Conservation (phyloP, 345 rosid genomes). For the Abelmoschus esculentus region DNA sequence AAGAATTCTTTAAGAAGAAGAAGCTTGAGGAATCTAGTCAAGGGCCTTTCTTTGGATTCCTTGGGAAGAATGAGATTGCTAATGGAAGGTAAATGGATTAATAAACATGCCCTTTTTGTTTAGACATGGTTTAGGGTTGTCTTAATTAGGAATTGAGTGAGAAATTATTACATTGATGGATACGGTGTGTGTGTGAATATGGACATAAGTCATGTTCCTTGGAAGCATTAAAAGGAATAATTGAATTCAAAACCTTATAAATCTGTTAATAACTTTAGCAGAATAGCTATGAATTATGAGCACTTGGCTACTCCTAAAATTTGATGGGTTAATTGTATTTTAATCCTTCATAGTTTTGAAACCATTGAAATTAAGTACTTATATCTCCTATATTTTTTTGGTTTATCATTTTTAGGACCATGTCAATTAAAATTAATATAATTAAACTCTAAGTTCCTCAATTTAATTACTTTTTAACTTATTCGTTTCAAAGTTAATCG, state of each 20-base stretch:
- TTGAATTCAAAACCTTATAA: not conserved
- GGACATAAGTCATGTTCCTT: not conserved
- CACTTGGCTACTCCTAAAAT: not conserved
- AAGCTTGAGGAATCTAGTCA: constrained; percentile 76
- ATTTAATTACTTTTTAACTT: no score
- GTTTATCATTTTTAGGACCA: no score
- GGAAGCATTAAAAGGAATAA: not conserved
- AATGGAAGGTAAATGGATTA: constrained; percentile 63
- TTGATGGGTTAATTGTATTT: no score
- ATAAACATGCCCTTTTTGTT: not conserved
- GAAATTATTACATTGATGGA: not conserved
- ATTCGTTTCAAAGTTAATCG: no score
- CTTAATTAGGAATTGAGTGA: not conserved
- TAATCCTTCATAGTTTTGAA: no score
- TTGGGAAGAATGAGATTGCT: constrained; percentile 75
- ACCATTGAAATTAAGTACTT: no score
- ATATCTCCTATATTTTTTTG: no score
- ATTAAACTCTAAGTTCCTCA: no score
- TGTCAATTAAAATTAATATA: no score
- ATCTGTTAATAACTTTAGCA: not conserved
- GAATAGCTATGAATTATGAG: not conserved
- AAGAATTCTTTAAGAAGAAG: constrained; percentile 77
- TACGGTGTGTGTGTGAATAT: not conserved
- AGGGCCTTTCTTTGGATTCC: constrained; percentile 90
- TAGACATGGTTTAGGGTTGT: not conserved